Evolutionary conservation across 2,329 filamentous ascomycete species (phyloP).

Genomic region (Whalleya microplaca): DNA sequence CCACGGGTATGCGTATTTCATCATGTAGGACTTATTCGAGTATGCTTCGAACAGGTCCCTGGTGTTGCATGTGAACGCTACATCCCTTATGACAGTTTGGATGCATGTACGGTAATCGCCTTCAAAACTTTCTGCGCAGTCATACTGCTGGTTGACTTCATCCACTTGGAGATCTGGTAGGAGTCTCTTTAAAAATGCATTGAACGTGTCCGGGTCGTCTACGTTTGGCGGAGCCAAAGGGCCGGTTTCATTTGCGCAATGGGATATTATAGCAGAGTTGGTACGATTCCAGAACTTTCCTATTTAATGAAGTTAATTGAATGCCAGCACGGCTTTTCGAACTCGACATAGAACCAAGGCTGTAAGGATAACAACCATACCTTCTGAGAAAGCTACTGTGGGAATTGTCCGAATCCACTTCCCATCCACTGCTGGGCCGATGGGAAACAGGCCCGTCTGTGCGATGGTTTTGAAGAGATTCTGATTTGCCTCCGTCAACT

Average conservation of each 20-base stretch:
- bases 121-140: too few relatives aligned
- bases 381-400: slow-evolving; percentile 33
- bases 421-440: slow-evolving; percentile 41
- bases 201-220: too few relatives aligned
- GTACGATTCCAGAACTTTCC: slow-evolving; percentile 39
- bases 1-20: slow-evolving; percentile 1
- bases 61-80: slow-evolving; percentile 8
- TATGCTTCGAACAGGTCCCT: slow-evolving; percentile 7
- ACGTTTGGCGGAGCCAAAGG: too few relatives aligned
- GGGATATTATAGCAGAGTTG: slow-evolving; percentile 38
- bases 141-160: too few relatives aligned
- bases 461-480: slow-evolving; percentile 33
- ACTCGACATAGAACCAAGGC: too few relatives aligned
- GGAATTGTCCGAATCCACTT: slow-evolving; percentile 38
- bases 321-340: too few relatives aligned
- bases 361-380: neutral
- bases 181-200: too few relatives aligned
- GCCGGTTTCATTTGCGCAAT: slow-evolving; percentile 38
- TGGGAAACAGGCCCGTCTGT: slow-evolving; percentile 32
- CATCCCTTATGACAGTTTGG: slow-evolving; percentile 1
- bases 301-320: neutral
- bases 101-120: too few relatives aligned
- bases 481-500: neutral
- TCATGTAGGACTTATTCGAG: slow-evolving; percentile 6
- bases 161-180: too few relatives aligned